Conservation (phyloP, 306 rosid genomes). For the Crataegus laevigata region DNA sequence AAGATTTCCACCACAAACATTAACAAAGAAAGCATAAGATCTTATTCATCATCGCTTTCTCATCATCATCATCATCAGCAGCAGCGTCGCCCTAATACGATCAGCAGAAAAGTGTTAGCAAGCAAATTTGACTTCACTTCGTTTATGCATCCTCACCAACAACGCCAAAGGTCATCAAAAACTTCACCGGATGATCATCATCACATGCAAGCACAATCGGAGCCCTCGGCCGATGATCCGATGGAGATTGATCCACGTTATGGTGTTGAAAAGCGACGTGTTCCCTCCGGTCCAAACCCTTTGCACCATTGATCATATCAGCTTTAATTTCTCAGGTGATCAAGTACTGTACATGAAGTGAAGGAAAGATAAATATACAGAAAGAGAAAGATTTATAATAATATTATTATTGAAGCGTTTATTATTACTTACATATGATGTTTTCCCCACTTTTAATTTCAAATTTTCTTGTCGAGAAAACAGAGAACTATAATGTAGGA, state of each 20-base stretch:
- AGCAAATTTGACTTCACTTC: conserved; percentile 72
- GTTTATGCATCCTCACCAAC: conserved; percentile 35
- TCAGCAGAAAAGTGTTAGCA: conserved; percentile 61
- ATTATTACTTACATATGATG: background rate
- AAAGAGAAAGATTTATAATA: background rate
- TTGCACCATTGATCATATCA: conserved; percentile 59
- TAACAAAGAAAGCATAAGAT: conserved; percentile 24
- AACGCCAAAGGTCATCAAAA: background rate
- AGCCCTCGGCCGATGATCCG: conserved; percentile 14
- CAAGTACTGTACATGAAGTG: background rate
- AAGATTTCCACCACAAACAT: conserved; percentile 22
- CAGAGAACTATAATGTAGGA: conserved; percentile 2
- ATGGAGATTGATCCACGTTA: conserved; percentile 72
- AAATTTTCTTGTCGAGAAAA: background rate
- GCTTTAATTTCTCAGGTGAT: background rate
- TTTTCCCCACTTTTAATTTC: background rate
- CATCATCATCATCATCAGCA: conserved; percentile 18
- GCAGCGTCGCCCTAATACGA: conserved; percentile 9
- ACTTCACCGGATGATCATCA: conserved; percentile 2
- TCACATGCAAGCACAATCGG: background rate
- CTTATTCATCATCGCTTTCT: conserved; percentile 13
- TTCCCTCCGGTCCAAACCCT: conserved; percentile 94
- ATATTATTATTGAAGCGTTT: background rate
- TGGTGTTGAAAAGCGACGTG: conserved; percentile 83
- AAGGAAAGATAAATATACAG: background rate